Percentiles rank a stretch among this genome's conserved stretches.
Conservation (phyloP, 257 asterid species). For the Solanum medicagineum region DNA sequence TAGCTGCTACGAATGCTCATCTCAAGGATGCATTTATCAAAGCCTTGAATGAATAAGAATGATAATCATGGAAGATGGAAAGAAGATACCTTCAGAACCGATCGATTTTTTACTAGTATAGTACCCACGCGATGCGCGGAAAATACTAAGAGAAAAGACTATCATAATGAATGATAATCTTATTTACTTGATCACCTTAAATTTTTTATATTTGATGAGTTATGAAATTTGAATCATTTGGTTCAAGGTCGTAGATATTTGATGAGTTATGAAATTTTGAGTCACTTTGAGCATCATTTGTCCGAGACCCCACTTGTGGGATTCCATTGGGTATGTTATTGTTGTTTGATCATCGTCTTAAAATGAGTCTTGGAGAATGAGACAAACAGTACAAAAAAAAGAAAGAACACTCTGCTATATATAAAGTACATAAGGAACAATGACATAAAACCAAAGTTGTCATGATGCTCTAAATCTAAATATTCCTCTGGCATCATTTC, state of each 20-base stretch:
- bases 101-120: neutral
- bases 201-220: no score
- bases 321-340: no score
- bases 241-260: no score
- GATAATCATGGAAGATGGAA: slow-evolving; percentile 9
- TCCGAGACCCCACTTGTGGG: no score
- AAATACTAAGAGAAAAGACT: no score
- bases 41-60: slow-evolving; percentile 46
- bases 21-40: slow-evolving; percentile 51
- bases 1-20: slow-evolving; percentile 66
- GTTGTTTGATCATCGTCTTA: no score
- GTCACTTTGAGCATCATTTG: no score
- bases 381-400: neutral
- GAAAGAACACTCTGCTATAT: neutral
- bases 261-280: no score
- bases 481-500: neutral
- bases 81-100: neutral
- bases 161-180: no score
- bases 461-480: neutral
- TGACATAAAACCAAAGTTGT: neutral
- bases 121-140: no score
- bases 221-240: no score
- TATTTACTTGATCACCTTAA: no score
- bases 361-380: neutral
- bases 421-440: neutral